Evolutionary conservation across 2,329 filamentous ascomycete genomes (phyloP), one percentile per base, ranked within the genome.

Genomic region (Samsoniella hepiali): DNA sequence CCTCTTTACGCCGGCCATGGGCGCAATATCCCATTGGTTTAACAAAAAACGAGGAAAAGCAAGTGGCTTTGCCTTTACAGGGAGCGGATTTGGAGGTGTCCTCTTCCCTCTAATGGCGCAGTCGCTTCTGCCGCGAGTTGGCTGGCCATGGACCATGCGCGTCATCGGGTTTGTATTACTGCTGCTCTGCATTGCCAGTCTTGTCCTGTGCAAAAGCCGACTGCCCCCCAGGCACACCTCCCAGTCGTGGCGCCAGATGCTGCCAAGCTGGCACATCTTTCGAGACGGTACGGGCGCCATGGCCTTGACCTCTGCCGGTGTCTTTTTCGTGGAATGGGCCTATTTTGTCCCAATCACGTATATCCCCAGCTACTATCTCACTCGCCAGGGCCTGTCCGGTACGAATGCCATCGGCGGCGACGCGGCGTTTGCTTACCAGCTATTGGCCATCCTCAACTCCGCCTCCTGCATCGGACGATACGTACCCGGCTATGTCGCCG

Each of bases 391-490:
- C 3, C 8, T 47, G 5, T 6, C 8, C 9, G 17, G 44, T 3
- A 15, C 8, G 15, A 15, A 47, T 15, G 17, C 17, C 15, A 9
- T 47, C 44, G 8, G 8, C 44, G 15, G 22, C 15, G 6, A 22
- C 8, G 44, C 9, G 8, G 87, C 89, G 0, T 77, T 87, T 1
- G 75, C 78, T 15, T 58, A 65, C 17, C 69, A 67, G 27, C 81
- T 95, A 34, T 81, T 95, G n/a, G 87, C 91, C 1, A 84, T 95
- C 63, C 82, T 96, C 70, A 96, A 94, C 71, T 90, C 86, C 1
- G 91, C 89, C 10, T 91, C 88, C 0, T 87, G 90, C 58, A 77
- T 95, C 6, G 93, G 93, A 3, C 85, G 93, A 32, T 90, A 87
- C 75, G 78, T 92, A 0, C 91, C 92, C 0, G 91, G 92, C 0